A percentile compares a stretch with the other conserved stretches of the same genome.
Evolutionary conservation across 768 basidiomycete species (phyloP).

Genomic region (Lepiota brunneoincarnata): DNA sequence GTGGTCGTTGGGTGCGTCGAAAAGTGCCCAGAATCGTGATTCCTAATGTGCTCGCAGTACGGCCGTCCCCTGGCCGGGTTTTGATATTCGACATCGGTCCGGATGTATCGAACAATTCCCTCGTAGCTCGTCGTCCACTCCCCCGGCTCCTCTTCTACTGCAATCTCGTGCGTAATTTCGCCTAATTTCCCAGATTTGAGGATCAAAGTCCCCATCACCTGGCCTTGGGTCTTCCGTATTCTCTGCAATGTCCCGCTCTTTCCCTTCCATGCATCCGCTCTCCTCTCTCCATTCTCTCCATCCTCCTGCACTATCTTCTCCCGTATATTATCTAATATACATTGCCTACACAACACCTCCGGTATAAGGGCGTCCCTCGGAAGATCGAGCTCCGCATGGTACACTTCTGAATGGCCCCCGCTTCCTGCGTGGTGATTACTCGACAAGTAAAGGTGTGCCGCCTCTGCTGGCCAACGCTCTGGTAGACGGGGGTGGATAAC

Average conservation of each 20-base stretch:
- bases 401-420: conserved; percentile 54
- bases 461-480: conserved; percentile 18
- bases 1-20: conserved; percentile 27
- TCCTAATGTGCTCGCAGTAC: conserved; percentile 27
- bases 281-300: conserved; percentile 23
- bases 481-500: no score
- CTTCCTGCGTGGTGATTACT: conserved; percentile 31
- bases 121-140: neutral
- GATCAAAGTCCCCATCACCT: neutral
- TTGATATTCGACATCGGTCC: conserved; percentile 22
- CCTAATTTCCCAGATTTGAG: no score
- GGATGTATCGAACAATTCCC: neutral
- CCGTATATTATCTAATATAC: conserved; percentile 14
- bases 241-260: neutral
- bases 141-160: neutral
- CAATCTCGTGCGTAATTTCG: neutral
- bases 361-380: conserved; percentile 38
- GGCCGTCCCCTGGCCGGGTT: conserved; percentile 22
- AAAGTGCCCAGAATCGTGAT: conserved; percentile 10
- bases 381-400: conserved; percentile 49
- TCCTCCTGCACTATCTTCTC: conserved; percentile 25
- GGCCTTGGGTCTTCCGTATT: neutral
- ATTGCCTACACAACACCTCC: conserved; percentile 33
- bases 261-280: conserved; percentile 17
- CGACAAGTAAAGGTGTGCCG: conserved; percentile 50